Evolutionary conservation across 179 eudicot genomes (phyloP).

Genomic region (Spinacia oleracea): DNA sequence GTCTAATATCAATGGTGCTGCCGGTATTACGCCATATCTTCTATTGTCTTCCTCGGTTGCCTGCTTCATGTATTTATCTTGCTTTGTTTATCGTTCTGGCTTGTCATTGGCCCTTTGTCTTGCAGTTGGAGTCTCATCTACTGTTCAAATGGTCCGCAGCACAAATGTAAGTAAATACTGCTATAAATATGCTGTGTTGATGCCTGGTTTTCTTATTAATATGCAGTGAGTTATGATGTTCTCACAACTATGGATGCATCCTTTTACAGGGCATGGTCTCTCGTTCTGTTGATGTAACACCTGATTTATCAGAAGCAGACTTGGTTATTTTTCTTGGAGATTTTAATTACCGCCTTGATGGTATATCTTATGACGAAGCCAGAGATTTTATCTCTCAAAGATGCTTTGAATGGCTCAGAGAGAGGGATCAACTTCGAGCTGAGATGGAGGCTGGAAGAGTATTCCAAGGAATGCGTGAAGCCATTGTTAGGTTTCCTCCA

Average conservation of each 20-base stretch:
- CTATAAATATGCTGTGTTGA: neutral
- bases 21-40: conserved; percentile 68
- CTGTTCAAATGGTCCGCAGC: conserved; percentile 62
- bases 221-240: neutral
- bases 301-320: conserved; percentile 96
- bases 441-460: conserved; percentile 97
- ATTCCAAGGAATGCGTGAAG: conserved; percentile 99
- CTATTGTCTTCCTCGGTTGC: conserved; percentile 56
- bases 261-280: conserved; percentile 49
- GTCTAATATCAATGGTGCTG: conserved; percentile 49
- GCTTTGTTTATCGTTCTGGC: conserved; percentile 51
- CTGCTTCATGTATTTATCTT: conserved; percentile 48
- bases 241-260: conserved; percentile 11
- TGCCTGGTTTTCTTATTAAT: conserved; percentile 4
- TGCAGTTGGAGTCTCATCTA: conserved; percentile 85
- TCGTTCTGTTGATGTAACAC: conserved; percentile 54
- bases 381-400: conserved; percentile 98
- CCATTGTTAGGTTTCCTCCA: conserved; percentile 78
- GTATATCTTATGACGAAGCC: conserved; percentile 97
- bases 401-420: conserved; percentile 94
- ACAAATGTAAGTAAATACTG: conserved; percentile 58
- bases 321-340: conserved; percentile 96
- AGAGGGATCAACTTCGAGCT: conserved; percentile 79
- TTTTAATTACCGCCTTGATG: conserved; percentile 92
- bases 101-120: conserved; percentile 58